Percentiles rank a stretch among this genome's conserved stretches.
Evolutionary conservation across 148 eudicot genomes (phyloP).

Genomic region (Selenicereus undatus): DNA sequence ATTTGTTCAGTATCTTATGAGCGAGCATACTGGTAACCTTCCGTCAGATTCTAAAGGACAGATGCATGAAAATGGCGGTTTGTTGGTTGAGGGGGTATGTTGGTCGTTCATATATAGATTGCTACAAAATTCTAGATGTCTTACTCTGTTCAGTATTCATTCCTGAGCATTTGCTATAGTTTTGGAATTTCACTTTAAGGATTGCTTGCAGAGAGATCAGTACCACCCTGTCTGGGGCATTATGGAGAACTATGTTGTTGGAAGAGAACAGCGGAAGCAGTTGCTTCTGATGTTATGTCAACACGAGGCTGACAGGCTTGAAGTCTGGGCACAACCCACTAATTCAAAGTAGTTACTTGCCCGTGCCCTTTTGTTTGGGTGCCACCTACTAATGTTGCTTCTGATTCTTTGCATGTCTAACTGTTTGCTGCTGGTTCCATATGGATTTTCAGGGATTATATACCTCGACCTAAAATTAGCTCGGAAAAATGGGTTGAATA

Average conservation of each 20-base stretch:
- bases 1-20: constrained; percentile 70
- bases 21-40: constrained; percentile 50
- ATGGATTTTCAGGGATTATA: constrained; percentile 53
- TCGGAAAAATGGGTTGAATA: constrained; percentile 91
- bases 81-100: constrained; percentile 65
- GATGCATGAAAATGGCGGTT: constrained; percentile 62
- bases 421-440: constrained; percentile 12
- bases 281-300: constrained; percentile 91
- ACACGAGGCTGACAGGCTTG: constrained; percentile 96
- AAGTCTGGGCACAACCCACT: constrained; percentile 94
- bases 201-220: constrained; percentile 55
- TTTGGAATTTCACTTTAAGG: constrained; percentile 10
- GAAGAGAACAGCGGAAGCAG: constrained; percentile 88
- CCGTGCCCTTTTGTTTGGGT: background rate
- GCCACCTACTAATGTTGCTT: background rate
- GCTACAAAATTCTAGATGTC: background rate
- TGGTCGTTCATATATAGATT: constrained; percentile 3
- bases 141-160: background rate
- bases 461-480: constrained; percentile 67
- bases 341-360: constrained; percentile 58
- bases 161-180: background rate
- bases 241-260: constrained; percentile 63
- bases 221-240: constrained; percentile 93
- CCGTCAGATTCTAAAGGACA: constrained; percentile 61
- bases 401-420: constrained; percentile 2